Evolutionary conservation across 257 asterid genomes (phyloP).

Genomic region (Solanum sejunctum): DNA sequence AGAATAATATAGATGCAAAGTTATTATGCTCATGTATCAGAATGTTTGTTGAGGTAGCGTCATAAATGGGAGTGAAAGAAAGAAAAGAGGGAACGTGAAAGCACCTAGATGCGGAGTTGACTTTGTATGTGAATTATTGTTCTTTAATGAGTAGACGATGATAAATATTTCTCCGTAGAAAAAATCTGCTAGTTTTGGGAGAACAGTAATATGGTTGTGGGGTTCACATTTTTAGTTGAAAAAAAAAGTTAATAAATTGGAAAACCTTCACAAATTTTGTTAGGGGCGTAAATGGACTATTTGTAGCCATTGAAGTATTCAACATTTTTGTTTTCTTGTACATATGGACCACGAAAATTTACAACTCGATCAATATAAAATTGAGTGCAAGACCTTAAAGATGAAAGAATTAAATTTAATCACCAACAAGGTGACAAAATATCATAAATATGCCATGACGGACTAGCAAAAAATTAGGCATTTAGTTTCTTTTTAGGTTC

Average conservation of each 20-base stretch:
- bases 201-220: neutral
- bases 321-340: neutral
- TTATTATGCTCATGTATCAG: neutral
- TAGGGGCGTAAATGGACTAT: no score
- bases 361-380: neutral
- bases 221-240: neutral
- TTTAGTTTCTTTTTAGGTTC: neutral
- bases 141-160: neutral
- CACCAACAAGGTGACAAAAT: neutral
- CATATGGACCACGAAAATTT: neutral
- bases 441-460: neutral
- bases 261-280: neutral
- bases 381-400: neutral
- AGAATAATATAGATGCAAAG: neutral
- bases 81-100: neutral
- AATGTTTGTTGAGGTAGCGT: neutral
- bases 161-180: neutral
- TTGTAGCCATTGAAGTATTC: neutral
- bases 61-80: neutral
- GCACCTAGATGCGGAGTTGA: neutral
- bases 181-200: neutral
- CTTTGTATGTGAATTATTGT: neutral
- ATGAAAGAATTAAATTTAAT: neutral
- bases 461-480: neutral
- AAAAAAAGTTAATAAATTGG: neutral